phyloP scores from a whole-genome alignment of 306 rosid genomes.

The Parietaria judaica region DNA sequence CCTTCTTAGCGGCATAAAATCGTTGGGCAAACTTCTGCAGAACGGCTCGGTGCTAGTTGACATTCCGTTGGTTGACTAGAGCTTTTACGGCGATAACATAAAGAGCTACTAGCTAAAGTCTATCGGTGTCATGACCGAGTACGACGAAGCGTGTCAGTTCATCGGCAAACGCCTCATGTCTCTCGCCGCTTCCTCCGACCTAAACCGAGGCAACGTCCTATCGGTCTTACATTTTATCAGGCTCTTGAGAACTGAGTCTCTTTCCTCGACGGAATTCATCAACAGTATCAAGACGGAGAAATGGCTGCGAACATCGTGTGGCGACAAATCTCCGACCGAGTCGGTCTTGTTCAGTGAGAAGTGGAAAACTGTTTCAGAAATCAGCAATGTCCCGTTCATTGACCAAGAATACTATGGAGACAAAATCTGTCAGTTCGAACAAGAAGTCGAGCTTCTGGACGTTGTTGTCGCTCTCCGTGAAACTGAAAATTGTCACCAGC shows the following conservation, averaged over 20 bases:
- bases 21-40: conserved; percentile 41
- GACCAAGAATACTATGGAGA: conserved; percentile 38
- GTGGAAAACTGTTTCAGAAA: conserved; percentile 48
- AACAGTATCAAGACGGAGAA: conserved; percentile 23
- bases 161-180: conserved; percentile 51
- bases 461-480: conserved; percentile 32
- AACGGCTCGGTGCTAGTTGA: conserved; percentile 49
- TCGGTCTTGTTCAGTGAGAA: conserved; percentile 41
- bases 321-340: conserved; percentile 46
- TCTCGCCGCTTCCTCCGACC: conserved; percentile 30
- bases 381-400: conserved; percentile 58
- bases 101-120: conserved; percentile 36
- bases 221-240: conserved; percentile 45
- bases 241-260: conserved; percentile 23
- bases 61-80: conserved; percentile 52
- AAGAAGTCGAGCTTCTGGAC: conserved; percentile 53
- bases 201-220: conserved; percentile 29
- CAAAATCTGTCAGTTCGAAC: conserved; percentile 30
- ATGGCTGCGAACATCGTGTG: conserved; percentile 51
- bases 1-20: conserved; percentile 23
- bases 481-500: conserved; percentile 15
- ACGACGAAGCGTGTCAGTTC: conserved; percentile 8
- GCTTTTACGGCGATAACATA: conserved; percentile 38
- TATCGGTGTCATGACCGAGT: conserved; percentile 63
- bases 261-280: conserved; percentile 29